A percentile compares a stretch with the other conserved stretches of the same genome.
phyloP scores from a whole-genome alignment of 805 yeast genomes.

The Cyberlindnera euphorbiiphila region DNA sequence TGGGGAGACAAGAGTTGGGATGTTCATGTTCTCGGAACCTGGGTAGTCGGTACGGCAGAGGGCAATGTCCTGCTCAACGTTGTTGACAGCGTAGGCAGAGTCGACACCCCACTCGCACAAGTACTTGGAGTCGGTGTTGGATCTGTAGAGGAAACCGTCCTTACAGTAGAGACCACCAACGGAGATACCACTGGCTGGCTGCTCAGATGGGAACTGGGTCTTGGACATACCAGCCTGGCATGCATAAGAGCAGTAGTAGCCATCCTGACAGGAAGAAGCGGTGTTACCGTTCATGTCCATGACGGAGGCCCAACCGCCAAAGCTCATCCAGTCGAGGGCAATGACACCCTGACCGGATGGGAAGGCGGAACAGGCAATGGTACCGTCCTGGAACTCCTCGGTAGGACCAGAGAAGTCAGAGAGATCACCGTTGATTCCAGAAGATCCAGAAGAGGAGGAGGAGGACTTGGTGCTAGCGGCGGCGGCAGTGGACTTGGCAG shows the following conservation, averaged over 20 bases:
- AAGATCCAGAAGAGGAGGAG: constrained; percentile 31
- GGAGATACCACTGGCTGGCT: constrained; percentile 86
- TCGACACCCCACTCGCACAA: constrained; percentile 87
- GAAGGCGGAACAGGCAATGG: constrained; percentile 60
- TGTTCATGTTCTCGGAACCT: constrained; percentile 97
- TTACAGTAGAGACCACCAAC: constrained; percentile 91
- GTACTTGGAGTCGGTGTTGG: constrained; percentile 61
- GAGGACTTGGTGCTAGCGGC: constrained; percentile 30
- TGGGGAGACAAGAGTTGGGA: constrained; percentile 78
- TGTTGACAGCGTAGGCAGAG: constrained; percentile 64
- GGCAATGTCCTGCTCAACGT: constrained; percentile 67
- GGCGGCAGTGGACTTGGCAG: constrained; percentile 15
- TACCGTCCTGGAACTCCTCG: constrained; percentile 63
- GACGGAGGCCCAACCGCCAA: constrained; percentile 53
- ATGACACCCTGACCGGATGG: constrained; percentile 85
- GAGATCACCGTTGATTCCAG: constrained; percentile 50
- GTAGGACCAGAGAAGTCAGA: constrained; percentile 45
- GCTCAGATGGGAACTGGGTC: constrained; percentile 93
- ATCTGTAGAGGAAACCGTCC: constrained; percentile 77
- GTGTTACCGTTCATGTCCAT: constrained; percentile 53
- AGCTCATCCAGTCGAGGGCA: constrained; percentile 55
- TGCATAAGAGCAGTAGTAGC: constrained; percentile 94
- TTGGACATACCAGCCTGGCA: constrained; percentile 99
- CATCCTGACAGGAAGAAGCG: constrained; percentile 75
- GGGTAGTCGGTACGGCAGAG: constrained; percentile 99